Conservation (phyloP, 768 basidiomycete genomes). For the Leucosporidium creatinivorum region DNA sequence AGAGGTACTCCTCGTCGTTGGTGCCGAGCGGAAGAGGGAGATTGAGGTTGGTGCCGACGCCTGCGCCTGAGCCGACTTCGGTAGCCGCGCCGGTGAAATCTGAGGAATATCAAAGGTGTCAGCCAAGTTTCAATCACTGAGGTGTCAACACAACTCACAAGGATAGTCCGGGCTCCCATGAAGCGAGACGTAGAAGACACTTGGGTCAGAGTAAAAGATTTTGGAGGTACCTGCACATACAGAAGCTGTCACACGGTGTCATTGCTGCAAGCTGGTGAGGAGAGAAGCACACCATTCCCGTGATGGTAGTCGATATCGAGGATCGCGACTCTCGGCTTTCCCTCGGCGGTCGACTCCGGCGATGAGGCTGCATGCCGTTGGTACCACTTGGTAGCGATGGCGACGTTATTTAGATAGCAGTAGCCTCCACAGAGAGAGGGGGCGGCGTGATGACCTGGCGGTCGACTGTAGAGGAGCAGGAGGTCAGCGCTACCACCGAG, state of each 20-base stretch:
- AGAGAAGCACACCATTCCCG: slow-evolving; percentile 40
- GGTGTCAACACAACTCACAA: slow-evolving; percentile 31
- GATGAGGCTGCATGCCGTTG: slow-evolving; percentile 27
- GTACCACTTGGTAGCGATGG: slow-evolving; percentile 39
- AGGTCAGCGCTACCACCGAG: too few species aligned
- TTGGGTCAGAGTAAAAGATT: slow-evolving; percentile 40
- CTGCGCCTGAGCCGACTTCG: slow-evolving; percentile 38
- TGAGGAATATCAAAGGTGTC: slow-evolving; percentile 1
- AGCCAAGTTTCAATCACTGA: too few species aligned
- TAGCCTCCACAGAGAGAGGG: slow-evolving; percentile 41
- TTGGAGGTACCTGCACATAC: slow-evolving; percentile 36
- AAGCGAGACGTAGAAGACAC: slow-evolving; percentile 41
- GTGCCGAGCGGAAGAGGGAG: slow-evolving; percentile 40
- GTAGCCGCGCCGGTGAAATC: slow-evolving; percentile 40
- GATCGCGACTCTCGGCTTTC: slow-evolving; percentile 36
- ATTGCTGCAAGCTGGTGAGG: too few species aligned
- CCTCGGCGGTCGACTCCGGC: neutral
- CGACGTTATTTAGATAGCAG: slow-evolving; percentile 42
- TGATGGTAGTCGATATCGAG: slow-evolving; percentile 45
- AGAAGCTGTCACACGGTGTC: neutral
- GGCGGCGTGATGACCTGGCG: slow-evolving; percentile 43
- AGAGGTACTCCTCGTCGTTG: slow-evolving; percentile 38
- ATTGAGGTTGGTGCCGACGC: slow-evolving; percentile 39
- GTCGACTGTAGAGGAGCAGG: slow-evolving; percentile 30
- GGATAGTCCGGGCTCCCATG: slow-evolving; percentile 42